Evolutionary conservation across 2,329 filamentous ascomycete genomes (phyloP).

Genomic region (Seiridium cupressi): DNA sequence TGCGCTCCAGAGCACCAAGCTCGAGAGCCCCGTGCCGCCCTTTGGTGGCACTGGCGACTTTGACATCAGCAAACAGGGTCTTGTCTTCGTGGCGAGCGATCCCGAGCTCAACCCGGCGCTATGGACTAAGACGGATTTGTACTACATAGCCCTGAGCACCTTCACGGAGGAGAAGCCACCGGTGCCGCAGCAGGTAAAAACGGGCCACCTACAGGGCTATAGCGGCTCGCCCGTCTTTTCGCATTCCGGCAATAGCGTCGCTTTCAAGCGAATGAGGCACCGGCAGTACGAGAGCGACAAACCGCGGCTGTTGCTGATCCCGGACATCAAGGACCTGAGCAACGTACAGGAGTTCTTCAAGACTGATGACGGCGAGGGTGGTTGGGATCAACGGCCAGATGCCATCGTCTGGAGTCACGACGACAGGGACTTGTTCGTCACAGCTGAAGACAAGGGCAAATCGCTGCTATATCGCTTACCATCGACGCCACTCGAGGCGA

Average conservation of each 20-base stretch:
- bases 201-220: conserved; percentile 61
- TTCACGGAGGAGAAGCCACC: conserved; percentile 55
- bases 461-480: conserved; percentile 62
- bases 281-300: conserved; percentile 81
- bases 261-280: conserved; percentile 76
- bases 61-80: conserved; percentile 64
- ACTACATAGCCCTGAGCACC: conserved; percentile 63
- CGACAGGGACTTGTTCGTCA: conserved; percentile 66
- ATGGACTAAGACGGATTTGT: conserved; percentile 80
- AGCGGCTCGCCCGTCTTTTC: conserved; percentile 70
- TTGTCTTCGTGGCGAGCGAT: conserved; percentile 75
- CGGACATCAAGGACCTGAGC: conserved; percentile 55
- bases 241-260: conserved; percentile 66
- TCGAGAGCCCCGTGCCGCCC: conserved; percentile 69
- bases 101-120: conserved; percentile 68
- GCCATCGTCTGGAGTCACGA: conserved; percentile 56
- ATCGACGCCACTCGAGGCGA: conserved; percentile 48
- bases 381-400: conserved; percentile 60
- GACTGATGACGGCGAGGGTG: conserved; percentile 60
- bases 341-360: conserved; percentile 62
- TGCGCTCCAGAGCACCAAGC: conserved; percentile 55
- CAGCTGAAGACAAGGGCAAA: conserved; percentile 68
- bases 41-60: conserved; percentile 83
- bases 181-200: conserved; percentile 52
- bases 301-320: conserved; percentile 63